phyloP scores from a whole-genome alignment of 352 stramenopile species.

The Aphanomyces invadans region DNA sequence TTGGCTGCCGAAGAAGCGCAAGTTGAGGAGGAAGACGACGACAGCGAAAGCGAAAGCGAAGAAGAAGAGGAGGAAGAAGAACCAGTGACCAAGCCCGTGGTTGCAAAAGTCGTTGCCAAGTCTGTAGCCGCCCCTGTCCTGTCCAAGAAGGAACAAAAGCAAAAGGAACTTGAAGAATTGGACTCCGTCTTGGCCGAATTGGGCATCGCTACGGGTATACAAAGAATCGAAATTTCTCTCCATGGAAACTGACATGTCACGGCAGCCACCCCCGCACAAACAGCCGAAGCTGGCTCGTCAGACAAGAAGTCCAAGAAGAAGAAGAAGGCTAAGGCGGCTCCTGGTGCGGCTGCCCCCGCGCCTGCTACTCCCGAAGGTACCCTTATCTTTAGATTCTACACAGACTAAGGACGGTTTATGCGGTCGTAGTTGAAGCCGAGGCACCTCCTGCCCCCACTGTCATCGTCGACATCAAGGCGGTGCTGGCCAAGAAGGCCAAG shows the following conservation, averaged over 20 bases:
- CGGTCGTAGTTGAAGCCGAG: background rate
- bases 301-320: slow-evolving; percentile 25
- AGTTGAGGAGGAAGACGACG: background rate
- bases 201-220: slow-evolving; percentile 6
- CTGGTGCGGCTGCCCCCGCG: background rate
- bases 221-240: no score
- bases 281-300: background rate
- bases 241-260: background rate
- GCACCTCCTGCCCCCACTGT: slow-evolving; percentile 1
- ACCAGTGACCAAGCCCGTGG: slow-evolving; percentile 1
- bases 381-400: background rate
- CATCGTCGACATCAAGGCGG: slow-evolving; percentile 23
- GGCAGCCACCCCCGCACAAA: slow-evolving; percentile 3
- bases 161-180: slow-evolving; percentile 23
- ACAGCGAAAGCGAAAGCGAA: slow-evolving; percentile 24
- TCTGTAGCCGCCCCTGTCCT: background rate
- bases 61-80: slow-evolving; percentile 20
- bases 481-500: slow-evolving; percentile 22
- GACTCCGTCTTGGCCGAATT: slow-evolving; percentile 19
- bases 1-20: slow-evolving; percentile 7
- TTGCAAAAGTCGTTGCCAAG: slow-evolving; percentile 2
- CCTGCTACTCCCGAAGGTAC: background rate
- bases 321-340: slow-evolving; percentile 15
- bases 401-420: background rate
- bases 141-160: slow-evolving; percentile 25